A percentile compares a stretch with the other conserved stretches of the same genome.
These are phyloP conservation scores for Niveomyces coronatus DNA, from an alignment of 2,329 filamentous ascomycete species.

Conservation along the genomic window DNA sequence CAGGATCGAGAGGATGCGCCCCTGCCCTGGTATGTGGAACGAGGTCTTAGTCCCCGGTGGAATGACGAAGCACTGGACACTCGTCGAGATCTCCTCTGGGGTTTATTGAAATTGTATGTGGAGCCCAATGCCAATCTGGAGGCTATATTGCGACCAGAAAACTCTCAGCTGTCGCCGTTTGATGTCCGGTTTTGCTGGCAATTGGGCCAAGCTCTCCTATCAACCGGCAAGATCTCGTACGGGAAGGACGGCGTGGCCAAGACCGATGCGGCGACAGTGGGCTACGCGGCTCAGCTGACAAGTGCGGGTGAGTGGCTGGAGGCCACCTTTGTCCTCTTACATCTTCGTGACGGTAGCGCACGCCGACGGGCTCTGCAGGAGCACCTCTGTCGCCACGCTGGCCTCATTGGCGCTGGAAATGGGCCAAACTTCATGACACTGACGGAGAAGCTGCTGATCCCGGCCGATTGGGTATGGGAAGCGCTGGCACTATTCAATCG, in stretches of 20 bases:
- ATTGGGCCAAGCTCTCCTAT: constrained; percentile 57
- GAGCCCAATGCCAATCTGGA: constrained; percentile 49
- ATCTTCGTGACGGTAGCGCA: constrained; percentile 53
- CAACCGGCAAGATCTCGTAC: constrained; percentile 40
- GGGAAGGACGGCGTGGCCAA: constrained; percentile 46
- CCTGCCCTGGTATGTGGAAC: constrained; percentile 58
- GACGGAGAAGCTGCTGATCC: constrained; percentile 57
- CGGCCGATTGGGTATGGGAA: constrained; percentile 71
- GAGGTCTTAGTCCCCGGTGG: constrained; percentile 48
- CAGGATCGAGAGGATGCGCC: constrained; percentile 64
- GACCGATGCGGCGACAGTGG: constrained; percentile 54
- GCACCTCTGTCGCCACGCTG: constrained; percentile 62
- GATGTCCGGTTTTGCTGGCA: constrained; percentile 78
- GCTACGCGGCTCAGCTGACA: constrained; percentile 55
- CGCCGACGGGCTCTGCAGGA: constrained; percentile 61
- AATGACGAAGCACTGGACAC: constrained; percentile 45
- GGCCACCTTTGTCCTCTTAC: constrained; percentile 67
- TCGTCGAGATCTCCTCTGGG: constrained; percentile 76
- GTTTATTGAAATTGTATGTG: constrained; percentile 72
- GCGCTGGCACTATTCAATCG: constrained; percentile 78
- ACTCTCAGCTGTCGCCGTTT: constrained; percentile 63
- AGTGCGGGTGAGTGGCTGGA: constrained; percentile 56
- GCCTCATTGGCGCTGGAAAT: constrained; percentile 49
- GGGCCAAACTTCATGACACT: constrained; percentile 49
- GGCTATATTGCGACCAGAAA: constrained; percentile 63